Conservation (phyloP, 2,329 filamentous ascomycete species). For the Exophiala dermatitidis region DNA sequence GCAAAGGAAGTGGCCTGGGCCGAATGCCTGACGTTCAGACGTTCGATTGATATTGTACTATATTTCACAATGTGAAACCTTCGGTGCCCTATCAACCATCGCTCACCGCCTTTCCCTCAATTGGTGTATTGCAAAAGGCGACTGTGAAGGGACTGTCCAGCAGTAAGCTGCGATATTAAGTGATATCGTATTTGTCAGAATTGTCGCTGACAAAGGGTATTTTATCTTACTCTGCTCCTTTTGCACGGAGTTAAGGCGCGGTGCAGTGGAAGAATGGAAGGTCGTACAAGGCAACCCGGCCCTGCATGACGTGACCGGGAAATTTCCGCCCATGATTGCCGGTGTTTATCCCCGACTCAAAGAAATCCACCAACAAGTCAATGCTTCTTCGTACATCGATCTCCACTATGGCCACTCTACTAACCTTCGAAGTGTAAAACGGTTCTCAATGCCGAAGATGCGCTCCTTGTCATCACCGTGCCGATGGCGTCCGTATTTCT, state of each 20-base stretch:
- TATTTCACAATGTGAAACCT: not conserved
- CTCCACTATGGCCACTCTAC: not conserved
- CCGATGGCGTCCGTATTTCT: not conserved
- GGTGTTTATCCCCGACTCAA: not conserved
- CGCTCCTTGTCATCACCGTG: not conserved
- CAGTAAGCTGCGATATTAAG: too few relatives aligned
- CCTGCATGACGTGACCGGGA: not conserved
- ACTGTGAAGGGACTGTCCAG: too few relatives aligned
- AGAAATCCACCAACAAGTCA: not conserved
- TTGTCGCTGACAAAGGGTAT: too few relatives aligned
- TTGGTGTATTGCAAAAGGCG: too few relatives aligned
- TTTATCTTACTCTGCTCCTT: too few relatives aligned
- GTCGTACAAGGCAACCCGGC: not conserved
- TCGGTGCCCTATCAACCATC: too few relatives aligned
- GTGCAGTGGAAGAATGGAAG: not conserved
- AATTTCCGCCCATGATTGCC: not conserved
- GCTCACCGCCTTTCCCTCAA: too few relatives aligned
- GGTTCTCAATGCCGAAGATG: not conserved
- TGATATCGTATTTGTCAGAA: too few relatives aligned
- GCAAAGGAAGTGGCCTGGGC: constrained; percentile 35
- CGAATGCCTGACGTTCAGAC: constrained; percentile 44
- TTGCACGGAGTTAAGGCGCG: too few relatives aligned
- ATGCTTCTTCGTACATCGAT: not conserved
- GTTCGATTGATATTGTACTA: constrained; percentile 30
- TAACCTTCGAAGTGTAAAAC: not conserved